Percentiles rank a stretch among this genome's conserved stretches.
Conservation (phyloP, 352 stramenopile species). For the Globisporangium rhizosaccharum region DNA sequence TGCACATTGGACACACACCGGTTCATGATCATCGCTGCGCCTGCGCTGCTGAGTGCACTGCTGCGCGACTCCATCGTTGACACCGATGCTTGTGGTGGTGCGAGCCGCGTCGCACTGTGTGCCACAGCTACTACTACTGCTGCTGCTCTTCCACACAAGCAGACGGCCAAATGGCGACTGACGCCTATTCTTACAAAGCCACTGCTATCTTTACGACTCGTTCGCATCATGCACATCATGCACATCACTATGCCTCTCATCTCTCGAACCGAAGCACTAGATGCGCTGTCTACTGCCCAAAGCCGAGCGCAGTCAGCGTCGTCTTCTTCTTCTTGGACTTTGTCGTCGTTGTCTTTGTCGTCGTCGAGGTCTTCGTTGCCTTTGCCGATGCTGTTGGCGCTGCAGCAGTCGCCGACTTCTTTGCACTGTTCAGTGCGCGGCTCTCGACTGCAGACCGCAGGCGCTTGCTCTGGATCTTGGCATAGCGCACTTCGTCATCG, state of each 20-base stretch:
- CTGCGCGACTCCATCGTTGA: constrained; percentile 37
- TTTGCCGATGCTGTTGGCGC: not conserved
- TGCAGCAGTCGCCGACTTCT: not conserved
- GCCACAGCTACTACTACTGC: too few relatives aligned
- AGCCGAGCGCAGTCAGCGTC: constrained; percentile 6
- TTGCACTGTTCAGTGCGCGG: constrained; percentile 8
- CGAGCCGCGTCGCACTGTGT: too few relatives aligned
- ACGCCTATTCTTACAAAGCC: not conserved
- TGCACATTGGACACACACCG: constrained; percentile 18
- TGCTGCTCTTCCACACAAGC: too few relatives aligned
- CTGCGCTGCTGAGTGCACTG: constrained; percentile 50
- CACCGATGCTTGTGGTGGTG: not conserved
- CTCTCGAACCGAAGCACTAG: not conserved
- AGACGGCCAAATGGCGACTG: too few relatives aligned
- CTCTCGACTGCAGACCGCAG: constrained; percentile 75
- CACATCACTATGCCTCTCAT: not conserved
- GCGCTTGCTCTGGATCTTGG: constrained; percentile 87
- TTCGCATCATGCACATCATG: not conserved
- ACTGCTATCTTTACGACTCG: not conserved
- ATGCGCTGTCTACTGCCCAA: not conserved
- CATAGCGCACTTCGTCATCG: constrained; percentile 95
- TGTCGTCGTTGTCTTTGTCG: constrained; percentile 13
- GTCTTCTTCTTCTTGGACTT: constrained; percentile 14
- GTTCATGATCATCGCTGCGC: constrained; percentile 68
- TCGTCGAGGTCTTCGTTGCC: not conserved